Evolutionary conservation across 352 stramenopile species (phyloP).

Genomic region (Pythium insidiosum): DNA sequence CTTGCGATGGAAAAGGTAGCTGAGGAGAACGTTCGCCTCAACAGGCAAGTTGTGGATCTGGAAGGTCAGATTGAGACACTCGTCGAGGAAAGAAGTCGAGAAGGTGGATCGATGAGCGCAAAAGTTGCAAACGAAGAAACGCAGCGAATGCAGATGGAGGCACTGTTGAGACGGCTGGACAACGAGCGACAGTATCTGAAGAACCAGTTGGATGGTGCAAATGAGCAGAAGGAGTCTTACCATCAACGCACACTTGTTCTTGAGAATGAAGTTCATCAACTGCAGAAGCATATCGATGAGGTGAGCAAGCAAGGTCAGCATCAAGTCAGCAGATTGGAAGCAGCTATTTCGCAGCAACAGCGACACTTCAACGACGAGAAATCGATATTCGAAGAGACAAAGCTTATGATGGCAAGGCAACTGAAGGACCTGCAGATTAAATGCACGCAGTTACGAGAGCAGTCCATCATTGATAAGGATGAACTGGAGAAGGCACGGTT

Average conservation of each 20-base stretch:
- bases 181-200: conserved; percentile 82
- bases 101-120: conserved; percentile 25
- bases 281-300: conserved; percentile 29
- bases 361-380: conserved; percentile 23
- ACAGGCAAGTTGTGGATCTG: conserved; percentile 54
- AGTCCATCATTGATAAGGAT: conserved; percentile 49
- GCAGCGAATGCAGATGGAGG: conserved; percentile 71
- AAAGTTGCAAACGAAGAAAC: conserved; percentile 74
- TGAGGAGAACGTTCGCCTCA: conserved; percentile 57
- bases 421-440: conserved; percentile 57
- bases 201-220: conserved; percentile 54
- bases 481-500: conserved; percentile 50
- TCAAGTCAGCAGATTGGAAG: conserved; percentile 24
- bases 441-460: conserved; percentile 42
- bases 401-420: conserved; percentile 35
- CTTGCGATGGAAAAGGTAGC: conserved; percentile 69
- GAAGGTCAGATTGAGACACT: conserved; percentile 47
- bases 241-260: conserved; percentile 31
- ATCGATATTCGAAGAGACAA: conserved; percentile 42
- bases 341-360: conserved; percentile 19
- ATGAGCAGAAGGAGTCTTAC: conserved; percentile 33
- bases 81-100: conserved; percentile 36
- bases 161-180: conserved; percentile 56
- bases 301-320: conserved; percentile 25
- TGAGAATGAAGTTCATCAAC: conserved; percentile 29